Conservation (phyloP, 257 asterid species). For the Echium plantagineum region DNA sequence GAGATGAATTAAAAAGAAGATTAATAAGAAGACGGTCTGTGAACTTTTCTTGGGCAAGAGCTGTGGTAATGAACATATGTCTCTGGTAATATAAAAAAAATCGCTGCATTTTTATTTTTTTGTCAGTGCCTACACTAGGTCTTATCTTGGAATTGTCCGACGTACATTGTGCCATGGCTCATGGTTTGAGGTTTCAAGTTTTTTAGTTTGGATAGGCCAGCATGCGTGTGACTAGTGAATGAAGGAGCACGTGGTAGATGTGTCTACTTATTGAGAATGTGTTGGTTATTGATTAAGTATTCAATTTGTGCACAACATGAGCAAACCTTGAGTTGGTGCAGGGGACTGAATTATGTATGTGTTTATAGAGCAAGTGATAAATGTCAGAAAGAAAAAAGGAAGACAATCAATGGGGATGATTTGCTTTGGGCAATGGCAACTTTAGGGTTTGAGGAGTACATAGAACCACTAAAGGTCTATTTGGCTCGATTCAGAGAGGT, state of each 20-base stretch:
- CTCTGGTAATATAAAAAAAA: too few species aligned
- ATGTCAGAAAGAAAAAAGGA: slow-evolving; percentile 57
- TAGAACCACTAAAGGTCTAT: slow-evolving; percentile 43
- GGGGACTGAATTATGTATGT: background rate
- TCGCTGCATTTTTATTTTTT: too few species aligned
- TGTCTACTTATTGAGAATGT: background rate
- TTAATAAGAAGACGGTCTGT: too few species aligned
- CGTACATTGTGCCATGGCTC: background rate
- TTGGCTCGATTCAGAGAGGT: slow-evolving; percentile 59
- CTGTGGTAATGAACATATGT: too few species aligned
- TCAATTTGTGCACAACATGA: too few species aligned
- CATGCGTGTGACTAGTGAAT: background rate
- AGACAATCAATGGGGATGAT: slow-evolving; percentile 63
- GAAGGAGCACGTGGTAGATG: background rate
- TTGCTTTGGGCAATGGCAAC: slow-evolving; percentile 52
- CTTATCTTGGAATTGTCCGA: background rate
- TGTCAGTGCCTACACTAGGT: too few species aligned
- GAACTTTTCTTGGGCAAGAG: too few species aligned
- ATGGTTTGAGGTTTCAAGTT: background rate
- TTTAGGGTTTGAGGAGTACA: slow-evolving; percentile 49
- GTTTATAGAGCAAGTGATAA: slow-evolving; percentile 46
- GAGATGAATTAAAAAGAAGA: too few species aligned
- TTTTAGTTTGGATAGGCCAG: background rate
- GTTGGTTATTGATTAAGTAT: too few species aligned
- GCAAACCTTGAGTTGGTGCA: background rate